These are phyloP conservation scores for Saturnispora zaruensis DNA, from an alignment of 805 yeast genomes.

Conservation along the genomic window DNA sequence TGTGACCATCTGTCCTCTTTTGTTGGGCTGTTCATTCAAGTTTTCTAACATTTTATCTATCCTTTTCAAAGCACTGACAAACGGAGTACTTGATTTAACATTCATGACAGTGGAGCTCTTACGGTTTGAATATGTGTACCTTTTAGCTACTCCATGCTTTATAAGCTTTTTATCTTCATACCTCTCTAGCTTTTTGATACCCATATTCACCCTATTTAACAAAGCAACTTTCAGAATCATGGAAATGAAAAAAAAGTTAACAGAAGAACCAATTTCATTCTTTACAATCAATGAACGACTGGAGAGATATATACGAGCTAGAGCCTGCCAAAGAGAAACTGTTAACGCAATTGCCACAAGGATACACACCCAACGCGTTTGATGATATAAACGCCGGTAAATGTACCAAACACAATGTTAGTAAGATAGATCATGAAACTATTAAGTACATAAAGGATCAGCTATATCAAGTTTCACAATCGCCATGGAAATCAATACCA, in stretches of 20 bases:
- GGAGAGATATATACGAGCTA: not conserved
- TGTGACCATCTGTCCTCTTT: conserved; percentile 27
- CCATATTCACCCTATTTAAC: not conserved
- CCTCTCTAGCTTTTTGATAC: conserved; percentile 2
- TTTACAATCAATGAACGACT: not conserved
- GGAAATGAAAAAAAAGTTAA: not conserved
- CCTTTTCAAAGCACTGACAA: conserved; percentile 61
- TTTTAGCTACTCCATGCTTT: conserved; percentile 47
- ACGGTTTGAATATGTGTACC: conserved; percentile 29
- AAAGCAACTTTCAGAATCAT: not conserved
- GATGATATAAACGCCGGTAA: conserved; percentile 1
- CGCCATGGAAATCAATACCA: conserved; percentile 78
- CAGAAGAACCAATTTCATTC: not conserved
- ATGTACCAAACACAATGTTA: not conserved
- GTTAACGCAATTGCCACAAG: not conserved
- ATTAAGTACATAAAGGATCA: conserved; percentile 44
- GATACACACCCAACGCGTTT: not conserved
- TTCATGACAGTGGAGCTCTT: conserved; percentile 43
- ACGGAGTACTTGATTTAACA: conserved; percentile 62
- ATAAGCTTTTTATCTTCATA: conserved; percentile 30
- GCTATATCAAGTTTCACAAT: conserved; percentile 80
- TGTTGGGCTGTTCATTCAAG: conserved; percentile 33
- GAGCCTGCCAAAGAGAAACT: not conserved
- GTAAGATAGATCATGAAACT: conserved; percentile 27
- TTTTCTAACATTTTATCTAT: conserved; percentile 39